phyloP scores from a whole-genome alignment of 352 stramenopile species.

The Nothophytophthora sp. region DNA sequence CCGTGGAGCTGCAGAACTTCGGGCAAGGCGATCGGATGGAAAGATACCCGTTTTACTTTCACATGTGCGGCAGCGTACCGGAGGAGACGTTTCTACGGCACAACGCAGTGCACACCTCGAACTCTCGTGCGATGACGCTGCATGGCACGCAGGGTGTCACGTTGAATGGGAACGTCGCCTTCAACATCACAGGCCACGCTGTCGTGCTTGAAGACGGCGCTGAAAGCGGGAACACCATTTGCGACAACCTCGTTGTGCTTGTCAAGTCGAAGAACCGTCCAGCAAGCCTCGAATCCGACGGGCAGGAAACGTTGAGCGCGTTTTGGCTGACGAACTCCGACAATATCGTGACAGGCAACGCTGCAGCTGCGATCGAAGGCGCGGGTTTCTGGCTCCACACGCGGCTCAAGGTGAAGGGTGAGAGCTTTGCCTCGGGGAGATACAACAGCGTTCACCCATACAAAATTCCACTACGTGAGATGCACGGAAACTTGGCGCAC shows the following conservation, averaged over 20 bases:
- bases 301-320: conserved; percentile 18
- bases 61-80: conserved; percentile 28
- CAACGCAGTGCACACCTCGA: conserved; percentile 45
- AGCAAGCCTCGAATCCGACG: conserved; percentile 27
- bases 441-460: conserved; percentile 32
- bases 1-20: conserved; percentile 44
- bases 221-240: conserved; percentile 56
- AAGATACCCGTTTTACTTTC: conserved; percentile 53
- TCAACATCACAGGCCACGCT: conserved; percentile 46
- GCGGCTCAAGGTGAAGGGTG: conserved; percentile 26
- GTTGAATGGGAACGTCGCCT: conserved; percentile 46
- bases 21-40: conserved; percentile 45
- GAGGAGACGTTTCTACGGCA: conserved; percentile 29
- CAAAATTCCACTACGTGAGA: conserved; percentile 21
- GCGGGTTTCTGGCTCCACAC: conserved; percentile 55
- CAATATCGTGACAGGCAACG: conserved; percentile 51
- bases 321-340: conserved; percentile 57
- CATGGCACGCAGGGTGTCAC: conserved; percentile 47
- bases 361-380: conserved; percentile 40
- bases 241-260: conserved; percentile 47
- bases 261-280: conserved; percentile 32
- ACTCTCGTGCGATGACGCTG: conserved; percentile 44
- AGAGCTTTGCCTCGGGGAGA: conserved; percentile 23
- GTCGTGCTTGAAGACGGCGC: conserved; percentile 65
- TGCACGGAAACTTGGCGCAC: conserved; percentile 29